A percentile compares a stretch with the other conserved stretches of the same genome.
Evolutionary conservation across 176 grass and related monocot species (phyloP).

Genomic region (Carex kokanica): DNA sequence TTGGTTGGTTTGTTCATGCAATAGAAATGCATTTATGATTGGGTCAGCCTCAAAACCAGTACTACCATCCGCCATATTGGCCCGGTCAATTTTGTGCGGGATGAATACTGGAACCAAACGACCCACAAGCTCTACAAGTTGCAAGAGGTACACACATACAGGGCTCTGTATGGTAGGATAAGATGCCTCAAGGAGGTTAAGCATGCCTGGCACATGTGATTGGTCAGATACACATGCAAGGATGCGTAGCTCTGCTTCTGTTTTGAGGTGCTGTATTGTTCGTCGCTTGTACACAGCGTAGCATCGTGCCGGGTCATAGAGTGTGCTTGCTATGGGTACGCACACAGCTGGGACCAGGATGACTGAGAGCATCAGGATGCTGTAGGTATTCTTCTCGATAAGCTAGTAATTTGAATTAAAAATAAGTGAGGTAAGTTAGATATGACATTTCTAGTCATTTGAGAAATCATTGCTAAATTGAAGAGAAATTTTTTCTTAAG

Average conservation of each 20-base stretch:
- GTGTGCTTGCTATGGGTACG: conserved; percentile 41
- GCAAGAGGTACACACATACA: conserved; percentile 61
- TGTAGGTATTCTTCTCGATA: conserved; percentile 45
- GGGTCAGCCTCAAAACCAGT: conserved; percentile 41
- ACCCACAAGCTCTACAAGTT: conserved; percentile 77
- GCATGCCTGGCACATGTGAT: conserved; percentile 53
- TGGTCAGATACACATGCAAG: conserved; percentile 67
- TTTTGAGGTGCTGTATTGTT: conserved; percentile 62
- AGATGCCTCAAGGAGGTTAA: conserved; percentile 68
- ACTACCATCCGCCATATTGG: background rate
- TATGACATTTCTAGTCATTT: background rate
- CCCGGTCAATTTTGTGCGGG: conserved; percentile 45
- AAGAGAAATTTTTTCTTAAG: conserved; percentile 2
- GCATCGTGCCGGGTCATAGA: conserved; percentile 70
- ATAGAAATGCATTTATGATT: conserved; percentile 84
- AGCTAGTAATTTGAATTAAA: conserved; percentile 31
- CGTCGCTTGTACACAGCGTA: conserved; percentile 81
- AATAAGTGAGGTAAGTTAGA: conserved; percentile 8
- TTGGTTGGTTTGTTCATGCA: conserved; percentile 53
- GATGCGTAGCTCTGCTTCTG: conserved; percentile 60
- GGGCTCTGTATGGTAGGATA: conserved; percentile 41
- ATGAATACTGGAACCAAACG: conserved; percentile 67
- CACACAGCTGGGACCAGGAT: conserved; percentile 45
- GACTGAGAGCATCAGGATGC: conserved; percentile 36
- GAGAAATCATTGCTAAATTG: background rate